Percentiles rank a stretch among this genome's conserved stretches.
These are phyloP conservation scores for Zychaea mexicana DNA, from an alignment of 371 early-diverging fungal genomes.

Conservation along the genomic window DNA sequence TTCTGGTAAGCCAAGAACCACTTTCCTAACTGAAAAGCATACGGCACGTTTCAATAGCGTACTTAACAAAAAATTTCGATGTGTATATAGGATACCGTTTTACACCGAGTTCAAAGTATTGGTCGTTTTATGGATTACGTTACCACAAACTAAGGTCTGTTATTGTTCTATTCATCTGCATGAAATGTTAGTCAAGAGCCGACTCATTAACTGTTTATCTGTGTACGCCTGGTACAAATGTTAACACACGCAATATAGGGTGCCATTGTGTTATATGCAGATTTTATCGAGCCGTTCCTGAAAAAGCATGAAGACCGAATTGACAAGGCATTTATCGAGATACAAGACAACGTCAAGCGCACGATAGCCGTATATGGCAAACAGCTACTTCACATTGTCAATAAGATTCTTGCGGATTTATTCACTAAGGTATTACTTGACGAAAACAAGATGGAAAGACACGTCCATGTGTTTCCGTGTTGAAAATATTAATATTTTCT, in stretches of 20 bases:
- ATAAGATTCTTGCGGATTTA: constrained; percentile 1
- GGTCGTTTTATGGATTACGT: constrained; percentile 42
- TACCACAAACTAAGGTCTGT: constrained; percentile 49
- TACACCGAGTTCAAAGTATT: constrained; percentile 41
- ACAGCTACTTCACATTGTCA: constrained; percentile 4
- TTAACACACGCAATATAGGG: constrained; percentile 17
- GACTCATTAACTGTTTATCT: background rate
- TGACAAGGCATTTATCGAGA: constrained; percentile 21
- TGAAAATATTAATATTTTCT: background rate
- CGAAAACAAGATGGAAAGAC: background rate
- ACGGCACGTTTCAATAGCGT: no score
- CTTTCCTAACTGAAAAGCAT: no score
- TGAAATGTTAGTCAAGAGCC: background rate
- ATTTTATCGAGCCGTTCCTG: constrained; percentile 21
- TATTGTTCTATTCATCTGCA: background rate
- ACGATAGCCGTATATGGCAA: constrained; percentile 17
- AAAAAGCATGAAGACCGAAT: constrained; percentile 16
- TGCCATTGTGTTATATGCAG: constrained; percentile 19
- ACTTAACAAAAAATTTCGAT: no score
- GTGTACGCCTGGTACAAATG: background rate
- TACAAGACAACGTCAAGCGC: constrained; percentile 9
- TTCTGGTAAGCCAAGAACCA: constrained; percentile 41
- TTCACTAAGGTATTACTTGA: constrained; percentile 1
- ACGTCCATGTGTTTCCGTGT: background rate
- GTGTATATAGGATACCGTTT: constrained; percentile 47